Base-by-base conservation (phyloP, 2,329 filamentous ascomycete genomes). In the Arthrinium phaeospermum region DNA sequence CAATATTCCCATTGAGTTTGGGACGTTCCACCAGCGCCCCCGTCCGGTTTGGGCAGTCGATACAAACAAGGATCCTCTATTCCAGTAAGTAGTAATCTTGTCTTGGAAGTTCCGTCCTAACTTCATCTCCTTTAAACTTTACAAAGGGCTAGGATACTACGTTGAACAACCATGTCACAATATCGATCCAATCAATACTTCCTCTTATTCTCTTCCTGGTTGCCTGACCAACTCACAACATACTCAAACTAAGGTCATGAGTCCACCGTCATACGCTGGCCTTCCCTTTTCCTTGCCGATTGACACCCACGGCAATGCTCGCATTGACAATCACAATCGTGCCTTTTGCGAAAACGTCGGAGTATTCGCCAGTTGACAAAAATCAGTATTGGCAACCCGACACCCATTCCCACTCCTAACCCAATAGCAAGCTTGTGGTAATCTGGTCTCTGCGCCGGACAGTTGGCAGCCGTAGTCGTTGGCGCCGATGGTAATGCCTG, bases 331-430 rank as follows among this genome's bases (percentile, higher is more conserved):
- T 27, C 30, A 19, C 16, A 19, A 27, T 19, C 16, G 27, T 34
- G 6, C 6, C 27, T 19, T 10, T 22, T 61, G 53, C 30, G 16
- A 30, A 61, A 61, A 16, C 30, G 53, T 30, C 53, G 53, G 30
- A 37, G 16, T 61, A 61, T 61, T 5, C 53, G 53, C 53, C 53
- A 61, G 53, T 61, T 61, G 53, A 61, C 27, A 22, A 16, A 61
- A 7, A 61, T 61, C 16, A 22, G 13, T 22, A 61, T 19, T 10
- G 53, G 53, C 3, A 61, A 22, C 2, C 53, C 53, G 8, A 61
- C 53, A 3, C 53, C 53, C 30, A 61, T 16, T 1, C 53, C 53
- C 7, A 61, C 53, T 27, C 53, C 53, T 8, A 61, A 27, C 10
- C 53, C 53, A 61, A 34, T 34, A 16, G 30, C 51, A 30, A 57